phyloP scores from a whole-genome alignment of 345 rosid genomes.

The Trapa incisa region DNA sequence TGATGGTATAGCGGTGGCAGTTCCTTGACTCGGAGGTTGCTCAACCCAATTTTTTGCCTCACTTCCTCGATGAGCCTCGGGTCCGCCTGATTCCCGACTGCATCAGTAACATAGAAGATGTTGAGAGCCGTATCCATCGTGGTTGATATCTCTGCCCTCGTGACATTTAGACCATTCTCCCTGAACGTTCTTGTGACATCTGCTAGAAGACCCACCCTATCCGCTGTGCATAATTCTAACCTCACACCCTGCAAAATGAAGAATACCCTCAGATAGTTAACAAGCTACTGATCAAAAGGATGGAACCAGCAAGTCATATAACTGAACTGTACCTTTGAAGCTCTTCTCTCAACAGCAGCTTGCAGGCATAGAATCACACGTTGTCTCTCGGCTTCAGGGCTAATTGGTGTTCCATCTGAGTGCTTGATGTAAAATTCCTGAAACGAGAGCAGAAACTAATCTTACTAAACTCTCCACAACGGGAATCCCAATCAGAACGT shows the following conservation, averaged over 20 bases:
- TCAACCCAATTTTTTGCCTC: conserved; percentile 51
- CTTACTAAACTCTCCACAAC: conserved; percentile 5
- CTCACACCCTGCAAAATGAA: conserved; percentile 55
- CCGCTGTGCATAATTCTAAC: conserved; percentile 50
- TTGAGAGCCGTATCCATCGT: conserved; percentile 37
- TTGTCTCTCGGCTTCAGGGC: conserved; percentile 88
- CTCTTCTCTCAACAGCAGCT: conserved; percentile 85
- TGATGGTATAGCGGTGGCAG: conserved; percentile 34
- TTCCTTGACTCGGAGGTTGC: conserved; percentile 68
- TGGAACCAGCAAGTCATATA: background rate
- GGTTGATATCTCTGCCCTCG: conserved; percentile 86
- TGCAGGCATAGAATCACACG: conserved; percentile 77
- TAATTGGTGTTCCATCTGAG: conserved; percentile 83
- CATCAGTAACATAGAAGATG: conserved; percentile 72
- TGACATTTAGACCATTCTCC: conserved; percentile 80
- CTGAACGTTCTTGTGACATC: conserved; percentile 84
- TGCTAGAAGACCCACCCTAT: conserved; percentile 64
- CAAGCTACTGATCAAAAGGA: background rate
- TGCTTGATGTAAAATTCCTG: conserved; percentile 86
- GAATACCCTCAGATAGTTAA: background rate
- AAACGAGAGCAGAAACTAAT: conserved; percentile 2
- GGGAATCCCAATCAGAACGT: background rate
- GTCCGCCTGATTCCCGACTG: conserved; percentile 45
- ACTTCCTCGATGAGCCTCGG: conserved; percentile 61
- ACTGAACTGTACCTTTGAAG: conserved; percentile 40